Conservation (phyloP, 176 grass and related monocot genomes). For the Areca catechu region DNA sequence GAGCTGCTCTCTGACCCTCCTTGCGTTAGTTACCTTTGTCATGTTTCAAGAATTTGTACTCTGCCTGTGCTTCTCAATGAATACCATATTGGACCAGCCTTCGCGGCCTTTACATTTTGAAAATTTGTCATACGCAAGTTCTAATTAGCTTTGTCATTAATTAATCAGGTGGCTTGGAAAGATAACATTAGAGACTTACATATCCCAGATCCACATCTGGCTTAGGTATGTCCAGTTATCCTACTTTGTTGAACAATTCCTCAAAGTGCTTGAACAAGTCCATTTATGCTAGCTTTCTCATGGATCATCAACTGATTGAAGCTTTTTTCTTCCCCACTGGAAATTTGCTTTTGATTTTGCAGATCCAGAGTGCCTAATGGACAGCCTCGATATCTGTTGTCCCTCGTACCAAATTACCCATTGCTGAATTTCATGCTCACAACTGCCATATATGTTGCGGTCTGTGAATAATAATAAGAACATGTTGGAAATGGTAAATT, state of each 20-base stretch:
- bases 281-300: background rate
- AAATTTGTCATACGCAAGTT: background rate
- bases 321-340: background rate
- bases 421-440: constrained; percentile 25
- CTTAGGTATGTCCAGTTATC: constrained; percentile 50
- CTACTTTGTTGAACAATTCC: background rate
- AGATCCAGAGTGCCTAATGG: constrained; percentile 15
- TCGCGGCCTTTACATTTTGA: background rate
- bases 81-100: background rate
- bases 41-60: background rate
- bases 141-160: too few relatives aligned
- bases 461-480: background rate
- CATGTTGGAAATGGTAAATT: background rate
- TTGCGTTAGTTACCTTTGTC: constrained; percentile 55
- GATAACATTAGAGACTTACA: constrained; percentile 93
- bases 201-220: constrained; percentile 99
- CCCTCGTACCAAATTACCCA: constrained; percentile 14
- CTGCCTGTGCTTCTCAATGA: background rate
- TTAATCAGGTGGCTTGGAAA: constrained; percentile 85
- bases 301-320: background rate
- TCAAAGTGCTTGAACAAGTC: too few relatives aligned
- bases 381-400: constrained; percentile 13
- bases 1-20: constrained; percentile 73
- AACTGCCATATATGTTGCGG: constrained; percentile 18
- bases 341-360: constrained; percentile 9